A percentile compares a stretch with the other conserved stretches of the same genome.
Evolutionary conservation across 768 basidiomycete species (phyloP).

Genomic region (Mycena haematopus): DNA sequence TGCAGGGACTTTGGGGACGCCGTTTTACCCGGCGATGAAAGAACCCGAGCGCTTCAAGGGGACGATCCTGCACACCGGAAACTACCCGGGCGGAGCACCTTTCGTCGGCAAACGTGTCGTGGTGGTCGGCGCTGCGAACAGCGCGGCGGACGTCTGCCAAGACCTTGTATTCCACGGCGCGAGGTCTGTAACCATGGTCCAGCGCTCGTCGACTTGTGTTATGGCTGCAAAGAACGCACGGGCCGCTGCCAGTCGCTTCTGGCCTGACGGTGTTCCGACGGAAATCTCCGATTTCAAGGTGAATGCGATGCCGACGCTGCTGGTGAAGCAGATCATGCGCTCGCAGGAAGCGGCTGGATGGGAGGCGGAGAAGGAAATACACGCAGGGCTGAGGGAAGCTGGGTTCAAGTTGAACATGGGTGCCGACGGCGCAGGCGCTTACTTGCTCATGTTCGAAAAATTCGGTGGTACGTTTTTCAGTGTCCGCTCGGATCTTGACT

Average conservation of each 20-base stretch:
- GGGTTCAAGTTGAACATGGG: constrained; percentile 19
- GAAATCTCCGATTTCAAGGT: constrained; percentile 32
- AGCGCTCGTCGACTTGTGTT: constrained; percentile 46
- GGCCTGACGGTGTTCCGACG: constrained; percentile 28
- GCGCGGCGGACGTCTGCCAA: constrained; percentile 45
- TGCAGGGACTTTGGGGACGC: constrained; percentile 43
- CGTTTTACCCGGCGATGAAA: constrained; percentile 37
- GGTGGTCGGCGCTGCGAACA: constrained; percentile 49
- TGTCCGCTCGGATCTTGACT: neutral
- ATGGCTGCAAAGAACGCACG: constrained; percentile 21
- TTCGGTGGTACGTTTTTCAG: constrained; percentile 7
- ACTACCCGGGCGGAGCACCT: constrained; percentile 34
- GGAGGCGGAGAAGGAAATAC: constrained; percentile 19
- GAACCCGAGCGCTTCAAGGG: constrained; percentile 39
- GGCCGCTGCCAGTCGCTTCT: constrained; percentile 7
- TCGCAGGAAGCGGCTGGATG: neutral
- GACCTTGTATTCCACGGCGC: constrained; percentile 42
- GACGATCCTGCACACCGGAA: constrained; percentile 36
- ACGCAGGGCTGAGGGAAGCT: constrained; percentile 12
- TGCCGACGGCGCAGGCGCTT: constrained; percentile 3
- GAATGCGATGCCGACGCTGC: constrained; percentile 5
- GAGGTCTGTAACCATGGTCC: constrained; percentile 46
- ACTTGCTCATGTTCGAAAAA: constrained; percentile 11
- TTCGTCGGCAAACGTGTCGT: constrained; percentile 43
- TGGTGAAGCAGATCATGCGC: constrained; percentile 13